These are phyloP conservation scores for Amanita molliuscula DNA, from an alignment of 768 basidiomycete genomes.

Conservation along the genomic window DNA sequence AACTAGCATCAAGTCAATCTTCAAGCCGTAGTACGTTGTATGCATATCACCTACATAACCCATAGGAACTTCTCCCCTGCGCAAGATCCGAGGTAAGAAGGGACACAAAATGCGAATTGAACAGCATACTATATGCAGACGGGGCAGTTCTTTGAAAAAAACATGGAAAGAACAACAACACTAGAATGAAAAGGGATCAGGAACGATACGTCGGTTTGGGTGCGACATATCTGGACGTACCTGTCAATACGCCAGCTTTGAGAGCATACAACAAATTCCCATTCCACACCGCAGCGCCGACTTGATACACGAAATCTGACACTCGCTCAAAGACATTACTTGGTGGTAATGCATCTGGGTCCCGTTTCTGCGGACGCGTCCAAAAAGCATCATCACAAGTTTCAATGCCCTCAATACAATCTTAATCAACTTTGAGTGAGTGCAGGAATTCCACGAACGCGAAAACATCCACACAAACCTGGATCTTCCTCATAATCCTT, in stretches of 20 bases:
- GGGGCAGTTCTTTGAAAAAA: slow-evolving; percentile 41
- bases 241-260: slow-evolving; percentile 59
- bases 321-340: slow-evolving; percentile 43
- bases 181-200: slow-evolving; percentile 17
- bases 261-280: slow-evolving; percentile 63
- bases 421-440: slow-evolving; percentile 12
- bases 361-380: slow-evolving; percentile 35
- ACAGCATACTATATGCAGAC: slow-evolving; percentile 42
- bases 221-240: slow-evolving; percentile 18
- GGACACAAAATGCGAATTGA: slow-evolving; percentile 12
- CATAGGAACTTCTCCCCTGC: slow-evolving; percentile 58
- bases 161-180: slow-evolving; percentile 47
- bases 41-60: slow-evolving; percentile 43
- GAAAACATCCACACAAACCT: slow-evolving; percentile 23
- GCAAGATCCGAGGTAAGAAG: not conserved
- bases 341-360: slow-evolving; percentile 71
- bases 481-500: slow-evolving; percentile 64
- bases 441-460: no score
- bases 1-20: slow-evolving; percentile 21
- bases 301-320: slow-evolving; percentile 35
- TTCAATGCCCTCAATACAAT: slow-evolving; percentile 46
- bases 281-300: slow-evolving; percentile 27
- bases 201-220: no score
- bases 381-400: slow-evolving; percentile 40
- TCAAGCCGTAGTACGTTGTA: not conserved